Conservation (phyloP, 345 rosid species). For the Salix caprea region DNA sequence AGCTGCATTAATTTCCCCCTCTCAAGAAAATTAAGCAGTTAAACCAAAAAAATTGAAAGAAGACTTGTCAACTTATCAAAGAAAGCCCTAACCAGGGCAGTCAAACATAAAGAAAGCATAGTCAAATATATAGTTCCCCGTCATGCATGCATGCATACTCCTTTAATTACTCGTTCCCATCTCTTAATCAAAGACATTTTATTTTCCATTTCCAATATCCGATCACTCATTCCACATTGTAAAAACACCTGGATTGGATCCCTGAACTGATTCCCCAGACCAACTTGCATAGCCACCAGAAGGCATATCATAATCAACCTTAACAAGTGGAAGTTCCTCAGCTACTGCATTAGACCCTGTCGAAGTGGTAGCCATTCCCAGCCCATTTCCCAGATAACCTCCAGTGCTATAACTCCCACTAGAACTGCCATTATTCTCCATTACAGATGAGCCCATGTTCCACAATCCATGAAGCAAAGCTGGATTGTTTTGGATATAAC, state of each 20-base stretch:
- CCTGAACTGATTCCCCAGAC: constrained; percentile 67
- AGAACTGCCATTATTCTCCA: constrained; percentile 37
- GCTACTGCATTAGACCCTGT: constrained; percentile 35
- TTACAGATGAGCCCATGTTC: constrained; percentile 40
- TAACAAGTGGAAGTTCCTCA: constrained; percentile 58
- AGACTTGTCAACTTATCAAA: neutral
- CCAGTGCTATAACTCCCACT: constrained; percentile 41
- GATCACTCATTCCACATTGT: constrained; percentile 86
- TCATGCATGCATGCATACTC: neutral
- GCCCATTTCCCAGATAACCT: constrained; percentile 55
- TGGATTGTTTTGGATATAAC: constrained; percentile 65
- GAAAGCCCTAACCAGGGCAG: neutral
- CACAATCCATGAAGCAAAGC: constrained; percentile 63
- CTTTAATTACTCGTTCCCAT: neutral
- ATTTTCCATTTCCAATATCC: neutral
- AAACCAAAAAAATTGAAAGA: neutral
- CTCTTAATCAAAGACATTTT: neutral
- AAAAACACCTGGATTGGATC: constrained; percentile 67
- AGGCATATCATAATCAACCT: constrained; percentile 90
- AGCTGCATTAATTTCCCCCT: neutral
- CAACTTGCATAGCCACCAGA: constrained; percentile 58
- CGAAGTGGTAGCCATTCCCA: constrained; percentile 50
- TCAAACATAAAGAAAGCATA: constrained; percentile 2
- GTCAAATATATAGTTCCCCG: neutral
- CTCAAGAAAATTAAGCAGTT: neutral